Percentiles rank a stretch among this genome's conserved stretches.
Conservation (phyloP, 169 alveolate species). For the Amoebophrya sp. region DNA sequence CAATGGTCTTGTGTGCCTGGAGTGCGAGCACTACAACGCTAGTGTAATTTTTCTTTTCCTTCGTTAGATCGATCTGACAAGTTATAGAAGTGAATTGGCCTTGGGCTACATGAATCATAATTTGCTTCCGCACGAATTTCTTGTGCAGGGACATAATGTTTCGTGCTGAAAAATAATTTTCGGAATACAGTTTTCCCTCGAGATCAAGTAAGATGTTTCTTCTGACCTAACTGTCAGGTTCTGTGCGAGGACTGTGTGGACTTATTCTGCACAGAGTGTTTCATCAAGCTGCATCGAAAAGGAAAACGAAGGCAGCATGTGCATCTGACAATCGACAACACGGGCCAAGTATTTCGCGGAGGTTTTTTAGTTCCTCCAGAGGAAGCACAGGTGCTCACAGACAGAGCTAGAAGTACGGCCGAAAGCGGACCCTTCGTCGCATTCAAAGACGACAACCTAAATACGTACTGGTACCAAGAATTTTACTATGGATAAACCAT, state of each 20-base stretch:
- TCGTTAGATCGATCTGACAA: no score
- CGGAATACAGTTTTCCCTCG: no score
- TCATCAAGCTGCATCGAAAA: conserved; percentile 48
- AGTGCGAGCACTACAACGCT: conserved; percentile 51
- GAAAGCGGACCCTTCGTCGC: conserved; percentile 31
- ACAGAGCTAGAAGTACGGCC: conserved; percentile 17
- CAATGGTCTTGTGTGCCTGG: conserved; percentile 47
- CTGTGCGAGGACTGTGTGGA: conserved; percentile 49
- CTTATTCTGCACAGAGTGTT: conserved; percentile 52
- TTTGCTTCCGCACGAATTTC: no score
- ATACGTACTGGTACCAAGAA: not conserved
- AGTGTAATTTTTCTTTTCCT: not conserved
- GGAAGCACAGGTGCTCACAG: conserved; percentile 42
- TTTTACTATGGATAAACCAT: no score
- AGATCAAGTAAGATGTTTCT: no score
- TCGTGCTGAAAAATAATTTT: no score
- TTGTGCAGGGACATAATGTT: no score
- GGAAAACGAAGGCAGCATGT: conserved; percentile 36
- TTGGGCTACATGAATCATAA: no score
- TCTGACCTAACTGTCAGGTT: not conserved
- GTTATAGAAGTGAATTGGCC: no score
- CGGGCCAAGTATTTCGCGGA: conserved; percentile 50
- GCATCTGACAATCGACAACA: conserved; percentile 32
- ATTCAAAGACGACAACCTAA: conserved; percentile 25
- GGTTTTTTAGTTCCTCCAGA: conserved; percentile 51